Conservation (phyloP, 768 basidiomycete genomes). For the Mycena amicta region DNA sequence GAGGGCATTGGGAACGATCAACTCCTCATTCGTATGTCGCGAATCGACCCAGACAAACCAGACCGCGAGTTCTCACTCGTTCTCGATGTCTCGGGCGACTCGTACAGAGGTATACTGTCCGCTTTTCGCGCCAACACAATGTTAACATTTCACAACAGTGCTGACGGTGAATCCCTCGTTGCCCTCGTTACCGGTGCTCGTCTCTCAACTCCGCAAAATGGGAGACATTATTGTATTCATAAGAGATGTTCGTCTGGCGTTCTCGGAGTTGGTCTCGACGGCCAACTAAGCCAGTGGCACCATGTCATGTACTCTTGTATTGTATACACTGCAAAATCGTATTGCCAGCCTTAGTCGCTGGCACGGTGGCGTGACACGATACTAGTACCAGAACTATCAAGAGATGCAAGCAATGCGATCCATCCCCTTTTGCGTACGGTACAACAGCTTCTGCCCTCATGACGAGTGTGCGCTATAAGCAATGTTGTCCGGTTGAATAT, state of each 20-base stretch:
- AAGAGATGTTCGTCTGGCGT: slow-evolving; percentile 61
- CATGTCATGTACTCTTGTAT: too few relatives aligned
- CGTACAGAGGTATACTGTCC: slow-evolving; percentile 62
- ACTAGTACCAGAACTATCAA: too few relatives aligned
- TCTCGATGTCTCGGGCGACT: slow-evolving; percentile 64
- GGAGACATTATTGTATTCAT: slow-evolving; percentile 75
- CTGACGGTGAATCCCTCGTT: slow-evolving; percentile 78
- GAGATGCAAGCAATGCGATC: too few relatives aligned
- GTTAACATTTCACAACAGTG: slow-evolving; percentile 49
- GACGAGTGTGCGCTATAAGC: too few relatives aligned
- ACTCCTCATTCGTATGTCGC: slow-evolving; percentile 72
- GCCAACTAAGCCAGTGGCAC: too few relatives aligned
- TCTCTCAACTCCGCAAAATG: slow-evolving; percentile 72
- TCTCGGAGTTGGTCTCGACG: slow-evolving; percentile 36
- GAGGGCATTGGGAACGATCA: slow-evolving; percentile 78
- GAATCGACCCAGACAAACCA: slow-evolving; percentile 59
- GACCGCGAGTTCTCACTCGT: slow-evolving; percentile 73
- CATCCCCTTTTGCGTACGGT: too few relatives aligned
- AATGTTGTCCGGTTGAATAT: too few relatives aligned
- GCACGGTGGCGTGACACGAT: too few relatives aligned
- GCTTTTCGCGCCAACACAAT: background rate
- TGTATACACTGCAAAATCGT: too few relatives aligned
- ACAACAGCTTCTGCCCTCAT: too few relatives aligned
- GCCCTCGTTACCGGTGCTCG: slow-evolving; percentile 63
- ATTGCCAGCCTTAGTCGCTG: too few relatives aligned